Conservation (phyloP, 2,329 filamentous ascomycete genomes). For the Teratosphaeria gauchensis region DNA sequence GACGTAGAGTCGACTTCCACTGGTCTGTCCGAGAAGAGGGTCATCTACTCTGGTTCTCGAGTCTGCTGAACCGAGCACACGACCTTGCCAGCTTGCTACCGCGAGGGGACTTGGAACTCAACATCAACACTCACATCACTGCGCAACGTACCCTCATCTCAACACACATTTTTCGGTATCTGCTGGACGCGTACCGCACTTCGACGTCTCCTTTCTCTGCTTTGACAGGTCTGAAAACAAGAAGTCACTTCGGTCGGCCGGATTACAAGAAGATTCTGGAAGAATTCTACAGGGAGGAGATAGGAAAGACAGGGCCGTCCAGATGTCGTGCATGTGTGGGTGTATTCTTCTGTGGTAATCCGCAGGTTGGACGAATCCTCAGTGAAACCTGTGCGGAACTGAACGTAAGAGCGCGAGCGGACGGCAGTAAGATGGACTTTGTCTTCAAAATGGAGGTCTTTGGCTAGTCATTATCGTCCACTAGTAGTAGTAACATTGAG, state of each 20-base stretch:
- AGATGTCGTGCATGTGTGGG: neutral
- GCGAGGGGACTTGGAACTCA: conserved; percentile 39
- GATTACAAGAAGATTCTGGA: neutral
- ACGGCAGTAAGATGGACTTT: neutral
- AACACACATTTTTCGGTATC: conserved; percentile 46
- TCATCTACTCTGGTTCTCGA: conserved; percentile 48
- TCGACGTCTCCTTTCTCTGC: conserved; percentile 42
- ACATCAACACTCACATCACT: conserved; percentile 49
- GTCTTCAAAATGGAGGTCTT: neutral
- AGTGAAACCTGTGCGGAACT: neutral
- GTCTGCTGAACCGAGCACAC: conserved; percentile 44
- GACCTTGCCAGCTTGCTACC: conserved; percentile 29
- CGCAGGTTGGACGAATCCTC: neutral
- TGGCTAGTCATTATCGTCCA: neutral
- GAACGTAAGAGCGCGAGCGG: neutral
- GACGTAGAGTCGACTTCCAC: neutral
- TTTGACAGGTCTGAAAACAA: conserved; percentile 41
- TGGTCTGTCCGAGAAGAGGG: conserved; percentile 48
- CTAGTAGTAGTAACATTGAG: too few relatives aligned
- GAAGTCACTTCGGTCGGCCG: conserved; percentile 6
- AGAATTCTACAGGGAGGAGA: neutral
- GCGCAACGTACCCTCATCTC: conserved; percentile 45
- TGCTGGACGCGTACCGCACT: conserved; percentile 48
- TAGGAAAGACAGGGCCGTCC: neutral
- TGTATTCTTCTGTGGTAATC: neutral